Conservation (phyloP, 1,139 yeast genomes). For the Blastobotrys malaysiensis region DNA sequence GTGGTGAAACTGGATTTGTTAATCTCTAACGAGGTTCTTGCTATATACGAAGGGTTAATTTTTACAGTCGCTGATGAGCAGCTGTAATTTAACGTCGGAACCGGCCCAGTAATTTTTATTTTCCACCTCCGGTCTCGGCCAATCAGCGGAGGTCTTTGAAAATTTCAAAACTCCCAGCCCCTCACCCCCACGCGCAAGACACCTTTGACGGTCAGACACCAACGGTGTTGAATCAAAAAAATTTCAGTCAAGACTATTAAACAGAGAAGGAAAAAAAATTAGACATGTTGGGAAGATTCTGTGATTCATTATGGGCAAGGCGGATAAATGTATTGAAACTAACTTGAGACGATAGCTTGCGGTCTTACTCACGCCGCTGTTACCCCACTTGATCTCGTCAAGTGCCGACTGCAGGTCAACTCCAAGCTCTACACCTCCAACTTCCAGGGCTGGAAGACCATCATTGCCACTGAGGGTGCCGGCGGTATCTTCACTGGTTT, state of each 20-base stretch:
- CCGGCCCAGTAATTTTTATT: neutral
- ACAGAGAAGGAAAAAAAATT: too few relatives aligned
- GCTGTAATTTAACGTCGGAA: neutral
- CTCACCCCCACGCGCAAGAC: neutral
- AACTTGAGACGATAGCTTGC: constrained; percentile 49
- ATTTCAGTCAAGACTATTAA: too few relatives aligned
- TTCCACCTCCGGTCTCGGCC: neutral
- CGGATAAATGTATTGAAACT: too few relatives aligned
- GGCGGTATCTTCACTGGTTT: constrained; percentile 77
- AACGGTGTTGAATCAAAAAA: too few relatives aligned
- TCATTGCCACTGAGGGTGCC: constrained; percentile 64
- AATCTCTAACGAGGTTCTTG: too few relatives aligned
- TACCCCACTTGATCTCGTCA: constrained; percentile 88
- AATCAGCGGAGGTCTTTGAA: neutral
- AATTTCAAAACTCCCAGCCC: neutral
- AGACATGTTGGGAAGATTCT: neutral
- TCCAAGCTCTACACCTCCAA: constrained; percentile 66
- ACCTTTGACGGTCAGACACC: neutral
- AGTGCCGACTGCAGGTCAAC: constrained; percentile 87
- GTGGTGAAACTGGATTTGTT: too few relatives aligned
- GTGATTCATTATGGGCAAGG: neutral
- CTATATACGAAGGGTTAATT: neutral
- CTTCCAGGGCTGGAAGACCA: constrained; percentile 70
- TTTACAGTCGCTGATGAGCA: neutral
- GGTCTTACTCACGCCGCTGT: constrained; percentile 94